Evolutionary conservation across 768 basidiomycete genomes (phyloP).

Genomic region (Boletus speciosus): DNA sequence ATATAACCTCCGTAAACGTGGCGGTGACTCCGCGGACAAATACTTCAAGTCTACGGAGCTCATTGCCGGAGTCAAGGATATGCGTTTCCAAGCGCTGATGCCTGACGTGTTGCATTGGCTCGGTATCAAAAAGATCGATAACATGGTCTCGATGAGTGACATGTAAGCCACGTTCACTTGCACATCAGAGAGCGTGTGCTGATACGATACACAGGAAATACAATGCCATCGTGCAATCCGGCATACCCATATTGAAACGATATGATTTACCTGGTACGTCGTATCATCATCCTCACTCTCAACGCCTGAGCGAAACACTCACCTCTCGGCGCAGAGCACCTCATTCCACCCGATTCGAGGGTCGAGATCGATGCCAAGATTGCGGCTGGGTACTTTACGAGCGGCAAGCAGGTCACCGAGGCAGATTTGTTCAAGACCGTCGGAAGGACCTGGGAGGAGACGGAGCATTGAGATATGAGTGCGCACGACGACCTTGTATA

Average conservation of each 20-base stretch:
- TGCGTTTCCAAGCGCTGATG: constrained; percentile 95
- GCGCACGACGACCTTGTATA: background rate
- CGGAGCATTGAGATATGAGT: constrained; percentile 58
- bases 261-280: constrained; percentile 82
- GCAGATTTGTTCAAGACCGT: constrained; percentile 83
- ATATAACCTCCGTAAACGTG: constrained; percentile 94
- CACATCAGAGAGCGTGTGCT: background rate
- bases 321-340: constrained; percentile 49
- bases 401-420: constrained; percentile 70
- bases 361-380: constrained; percentile 98
- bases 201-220: constrained; percentile 64
- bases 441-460: constrained; percentile 87
- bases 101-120: constrained; percentile 96
- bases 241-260: constrained; percentile 74
- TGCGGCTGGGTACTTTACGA: constrained; percentile 89
- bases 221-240: constrained; percentile 86
- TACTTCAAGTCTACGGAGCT: constrained; percentile 94
- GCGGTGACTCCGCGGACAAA: constrained; percentile 86
- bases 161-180: constrained; percentile 41
- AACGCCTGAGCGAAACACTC: background rate
- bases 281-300: too few relatives aligned
- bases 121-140: constrained; percentile 85
- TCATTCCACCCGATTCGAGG: constrained; percentile 84
- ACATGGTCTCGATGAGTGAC: constrained; percentile 89
- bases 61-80: constrained; percentile 92